Evolutionary conservation across 1,284 basidiomycete genomes (phyloP), one percentile per base, ranked within the genome.

Genomic region (Blastosporella zonata): DNA sequence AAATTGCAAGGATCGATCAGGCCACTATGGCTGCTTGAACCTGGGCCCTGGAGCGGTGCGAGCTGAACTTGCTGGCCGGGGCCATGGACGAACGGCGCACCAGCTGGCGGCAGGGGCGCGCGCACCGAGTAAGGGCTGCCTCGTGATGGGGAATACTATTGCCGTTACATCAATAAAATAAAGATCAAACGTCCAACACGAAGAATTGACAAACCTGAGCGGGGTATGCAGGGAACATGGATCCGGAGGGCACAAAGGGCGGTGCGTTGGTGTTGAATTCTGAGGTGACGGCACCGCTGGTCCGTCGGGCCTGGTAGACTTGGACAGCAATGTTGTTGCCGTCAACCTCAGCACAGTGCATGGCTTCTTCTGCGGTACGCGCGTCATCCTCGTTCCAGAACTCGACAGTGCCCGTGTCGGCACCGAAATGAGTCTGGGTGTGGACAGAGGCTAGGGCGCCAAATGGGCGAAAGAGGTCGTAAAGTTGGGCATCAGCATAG

Each of bases 351-450:
- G 82, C 78, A 57, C 86, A 91, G 64, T 91, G 88, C 77, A 92
- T 75, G 2, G 82, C 82, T 40, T 82, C 79, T 61, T 93, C 90
- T 2, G 89, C 89, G 17, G 74, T 68, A 15, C 78, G 75, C 3
- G 90, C 91, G 62, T 94, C 91, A 37, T 90, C 88, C 65, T 93
- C 90, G 56, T 83, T 81, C 89, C 89, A 94, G 65, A 90, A 94
- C 64, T 93, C 89, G 43, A 93, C 77, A 47, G 90, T 75, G 43
- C 83, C 90, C 0, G 80, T 85, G 62, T 86, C 85, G 41, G 76
- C 74, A 34, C 84, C 83, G 61, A 88, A 81, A 52, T 82, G 74
- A 33, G 83, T 83, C 55, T 87, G 81, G n/a, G 79, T 78, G 52
- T 80, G 81, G 23, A 75, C 82, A 2, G 84, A 83, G 28, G 85